Base-by-base conservation (phyloP, 2,329 filamentous ascomycete species). In the Eurotiales sp. region DNA sequence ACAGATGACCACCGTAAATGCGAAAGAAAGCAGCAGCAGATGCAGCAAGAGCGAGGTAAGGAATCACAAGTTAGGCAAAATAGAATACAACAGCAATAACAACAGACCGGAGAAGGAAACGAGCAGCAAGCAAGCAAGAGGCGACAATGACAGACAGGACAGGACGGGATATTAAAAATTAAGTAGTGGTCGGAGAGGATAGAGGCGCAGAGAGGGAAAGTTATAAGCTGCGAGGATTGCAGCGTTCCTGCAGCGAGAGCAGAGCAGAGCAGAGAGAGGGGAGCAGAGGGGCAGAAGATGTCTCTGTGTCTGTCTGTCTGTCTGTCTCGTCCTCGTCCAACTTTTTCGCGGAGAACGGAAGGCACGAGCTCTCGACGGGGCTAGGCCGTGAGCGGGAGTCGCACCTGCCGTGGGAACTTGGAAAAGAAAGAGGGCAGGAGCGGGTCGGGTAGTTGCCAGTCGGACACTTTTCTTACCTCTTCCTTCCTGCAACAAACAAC, bases 51-150 rank as follows among this genome's bases (percentile, higher is more conserved):
- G 48, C 37, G 37, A 21, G n/a, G 11, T 8, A 23, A 3, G 17
- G n/a, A n/a, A n/a, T n/a, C n/a, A n/a, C n/a, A n/a, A n/a, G n/a
- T n/a, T n/a, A n/a, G n/a, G n/a, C n/a, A n/a, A 37, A 32, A 14
- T 27, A 29, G 25, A 37, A 45, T 21, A 32, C 14, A 15, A 34
- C 12, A 51, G 37, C 21, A 46, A 57, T 52, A 37, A 36, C 39
- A 51, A 50, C 53, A 59, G 57, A n/a, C n/a, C n/a, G 53, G 54
- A 51, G 58, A 60, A 51, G 59, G 46, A 53, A 52, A 56, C 12
- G 15, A 56, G 55, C 53, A 49, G 37, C 53, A 54, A 30, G n/a
- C n/a, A n/a, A n/a, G n/a, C n/a, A n/a, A n/a, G n/a, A n/a, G n/a
- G n/a, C 45, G 48, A 27, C 25, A 27, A 27, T 10, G 10, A 27